Percentiles rank a stretch among this genome's conserved stretches.
phyloP scores from a whole-genome alignment of 2,329 filamentous ascomycete genomes.

The Ascochyta koolunga region DNA sequence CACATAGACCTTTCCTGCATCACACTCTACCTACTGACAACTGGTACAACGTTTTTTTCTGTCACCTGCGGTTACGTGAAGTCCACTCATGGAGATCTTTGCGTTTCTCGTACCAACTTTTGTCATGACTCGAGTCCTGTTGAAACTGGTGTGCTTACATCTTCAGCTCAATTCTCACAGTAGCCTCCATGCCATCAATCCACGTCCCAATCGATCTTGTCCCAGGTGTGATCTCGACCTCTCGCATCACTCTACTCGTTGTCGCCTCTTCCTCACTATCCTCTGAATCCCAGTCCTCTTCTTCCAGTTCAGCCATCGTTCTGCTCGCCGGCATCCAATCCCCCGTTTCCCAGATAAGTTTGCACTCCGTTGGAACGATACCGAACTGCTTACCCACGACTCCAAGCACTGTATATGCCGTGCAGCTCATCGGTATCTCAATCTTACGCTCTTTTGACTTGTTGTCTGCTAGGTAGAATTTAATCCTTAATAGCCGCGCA shows the following conservation, averaged over 20 bases:
- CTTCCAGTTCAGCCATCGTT: slow-evolving; percentile 64
- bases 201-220: slow-evolving; percentile 83
- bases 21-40: slow-evolving; percentile 1
- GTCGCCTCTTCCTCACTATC: slow-evolving; percentile 61
- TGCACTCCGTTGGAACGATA: slow-evolving; percentile 67
- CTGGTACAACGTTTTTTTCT: not conserved
- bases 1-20: slow-evolving; percentile 14
- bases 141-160: not conserved
- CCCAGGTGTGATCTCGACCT: slow-evolving; percentile 79
- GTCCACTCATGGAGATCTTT: too few relatives aligned
- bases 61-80: too few relatives aligned
- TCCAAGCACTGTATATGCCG: slow-evolving; percentile 82
- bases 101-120: too few relatives aligned
- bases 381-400: slow-evolving; percentile 75
- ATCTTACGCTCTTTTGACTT: slow-evolving; percentile 26
- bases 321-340: slow-evolving; percentile 80
- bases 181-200: slow-evolving; percentile 75
- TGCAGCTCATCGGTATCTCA: slow-evolving; percentile 75
- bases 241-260: slow-evolving; percentile 74
- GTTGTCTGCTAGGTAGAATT: slow-evolving; percentile 54
- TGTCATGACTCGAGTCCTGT: too few relatives aligned
- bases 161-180: slow-evolving; percentile 69
- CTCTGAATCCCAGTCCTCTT: slow-evolving; percentile 53
- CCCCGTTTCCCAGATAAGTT: slow-evolving; percentile 84
- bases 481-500: slow-evolving; percentile 70